These are phyloP conservation scores for Globisporangium middletonii DNA, from an alignment of 352 stramenopile species.

Conservation along the genomic window DNA sequence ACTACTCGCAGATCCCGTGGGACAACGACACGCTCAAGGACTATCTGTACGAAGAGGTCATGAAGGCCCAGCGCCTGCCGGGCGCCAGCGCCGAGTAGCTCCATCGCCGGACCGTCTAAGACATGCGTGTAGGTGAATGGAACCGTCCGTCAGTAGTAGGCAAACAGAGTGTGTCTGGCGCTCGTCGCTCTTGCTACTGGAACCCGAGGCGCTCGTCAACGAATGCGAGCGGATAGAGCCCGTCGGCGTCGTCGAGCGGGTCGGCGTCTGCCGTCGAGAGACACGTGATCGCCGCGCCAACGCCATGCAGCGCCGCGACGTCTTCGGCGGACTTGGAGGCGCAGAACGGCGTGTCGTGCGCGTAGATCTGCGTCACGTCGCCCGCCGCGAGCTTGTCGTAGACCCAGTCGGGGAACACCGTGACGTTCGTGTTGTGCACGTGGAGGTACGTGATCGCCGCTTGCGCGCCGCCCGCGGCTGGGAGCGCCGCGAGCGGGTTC, in stretches of 20 bases:
- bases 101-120: constrained; percentile 1
- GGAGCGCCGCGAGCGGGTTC: constrained; percentile 24
- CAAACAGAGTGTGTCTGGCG: not conserved
- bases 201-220: constrained; percentile 6
- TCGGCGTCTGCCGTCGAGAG: constrained; percentile 3
- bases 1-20: constrained; percentile 66
- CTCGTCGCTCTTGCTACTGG: not conserved
- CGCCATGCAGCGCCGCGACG: not conserved
- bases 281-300: constrained; percentile 2
- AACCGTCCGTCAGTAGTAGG: not conserved
- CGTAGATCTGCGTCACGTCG: constrained; percentile 20
- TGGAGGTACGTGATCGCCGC: constrained; percentile 15
- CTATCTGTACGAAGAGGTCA: constrained; percentile 79
- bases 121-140: not conserved
- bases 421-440: constrained; percentile 26
- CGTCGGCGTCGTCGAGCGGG: constrained; percentile 4
- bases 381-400: constrained; percentile 12
- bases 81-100: constrained; percentile 1
- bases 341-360: constrained; percentile 27
- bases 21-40: constrained; percentile 74
- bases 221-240: constrained; percentile 16
- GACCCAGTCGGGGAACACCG: constrained; percentile 22
- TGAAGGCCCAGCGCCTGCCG: constrained; percentile 40
- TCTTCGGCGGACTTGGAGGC: not conserved
- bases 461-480: constrained; percentile 7